phyloP scores from a whole-genome alignment of 2,329 filamentous ascomycete species.

The Ramularia endophylla region DNA sequence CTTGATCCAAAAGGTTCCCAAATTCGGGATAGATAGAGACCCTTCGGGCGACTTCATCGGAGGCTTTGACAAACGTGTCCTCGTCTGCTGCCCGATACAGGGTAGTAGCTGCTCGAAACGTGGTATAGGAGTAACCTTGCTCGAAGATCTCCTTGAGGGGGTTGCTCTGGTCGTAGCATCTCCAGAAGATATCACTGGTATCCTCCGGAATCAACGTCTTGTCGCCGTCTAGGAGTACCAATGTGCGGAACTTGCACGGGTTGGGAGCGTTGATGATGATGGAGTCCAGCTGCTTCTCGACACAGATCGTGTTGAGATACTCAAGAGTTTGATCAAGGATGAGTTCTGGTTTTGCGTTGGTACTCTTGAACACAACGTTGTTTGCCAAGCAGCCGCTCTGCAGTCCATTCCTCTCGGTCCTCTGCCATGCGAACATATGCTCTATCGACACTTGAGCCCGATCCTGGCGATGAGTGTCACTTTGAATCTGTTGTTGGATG shows the following conservation, averaged over 20 bases:
- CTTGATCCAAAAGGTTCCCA: conserved; percentile 35
- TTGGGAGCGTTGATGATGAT: conserved; percentile 22
- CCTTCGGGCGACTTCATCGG: conserved; percentile 38
- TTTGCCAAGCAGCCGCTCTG: conserved; percentile 40
- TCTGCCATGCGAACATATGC: conserved; percentile 46
- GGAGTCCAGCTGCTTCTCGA: conserved; percentile 31
- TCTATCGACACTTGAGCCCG: conserved; percentile 27
- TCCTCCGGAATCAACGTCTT: conserved; percentile 50
- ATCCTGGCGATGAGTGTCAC: conserved; percentile 29
- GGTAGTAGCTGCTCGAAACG: conserved; percentile 51
- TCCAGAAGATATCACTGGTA: conserved; percentile 49
- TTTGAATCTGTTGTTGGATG: conserved; percentile 34
- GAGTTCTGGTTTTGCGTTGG: conserved; percentile 10
- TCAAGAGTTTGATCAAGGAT: not conserved
- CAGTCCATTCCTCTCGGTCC: conserved; percentile 41
- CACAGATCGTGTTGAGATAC: conserved; percentile 8
- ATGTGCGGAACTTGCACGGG: conserved; percentile 32
- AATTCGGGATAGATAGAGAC: conserved; percentile 47
- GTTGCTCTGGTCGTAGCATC: conserved; percentile 41
- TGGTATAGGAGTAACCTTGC: conserved; percentile 47
- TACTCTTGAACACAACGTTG: conserved; percentile 43
- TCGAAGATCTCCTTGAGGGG: conserved; percentile 52
- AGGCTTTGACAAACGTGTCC: conserved; percentile 40
- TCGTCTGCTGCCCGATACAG: conserved; percentile 42
- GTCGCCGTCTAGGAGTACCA: conserved; percentile 55